Evolutionary conservation across 805 yeast species (phyloP).

Genomic region (Sporopachydermia quercuum): DNA sequence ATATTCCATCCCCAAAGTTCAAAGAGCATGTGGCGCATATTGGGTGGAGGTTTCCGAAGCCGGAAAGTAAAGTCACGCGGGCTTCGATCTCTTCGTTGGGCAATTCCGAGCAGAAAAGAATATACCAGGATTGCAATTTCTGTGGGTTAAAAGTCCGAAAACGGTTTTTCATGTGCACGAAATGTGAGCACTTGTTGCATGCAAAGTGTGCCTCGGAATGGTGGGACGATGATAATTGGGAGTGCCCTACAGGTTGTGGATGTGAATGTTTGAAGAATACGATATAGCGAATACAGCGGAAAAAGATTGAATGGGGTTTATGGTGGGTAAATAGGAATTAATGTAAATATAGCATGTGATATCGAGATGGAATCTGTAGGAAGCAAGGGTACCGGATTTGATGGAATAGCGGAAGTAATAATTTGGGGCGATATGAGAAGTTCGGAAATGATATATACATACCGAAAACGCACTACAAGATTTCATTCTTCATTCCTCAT

Average conservation of each 20-base stretch:
- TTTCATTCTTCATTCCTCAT: no score
- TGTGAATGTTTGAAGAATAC: conserved; percentile 40
- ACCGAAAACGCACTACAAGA: no score
- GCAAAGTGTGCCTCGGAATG: conserved; percentile 65
- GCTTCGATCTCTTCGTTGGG: conserved; percentile 3
- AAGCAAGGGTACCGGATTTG: no score
- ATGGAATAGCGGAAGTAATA: no score
- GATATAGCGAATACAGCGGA: conserved; percentile 2
- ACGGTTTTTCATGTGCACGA: conserved; percentile 49
- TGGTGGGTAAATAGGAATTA: background rate
- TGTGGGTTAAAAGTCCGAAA: conserved; percentile 51
- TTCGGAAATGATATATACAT: no score
- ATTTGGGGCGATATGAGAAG: no score
- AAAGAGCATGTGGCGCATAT: conserved; percentile 2
- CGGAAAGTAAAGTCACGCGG: conserved; percentile 2
- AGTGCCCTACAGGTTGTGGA: conserved; percentile 82
- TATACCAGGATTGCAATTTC: conserved; percentile 36
- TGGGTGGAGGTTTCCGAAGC: conserved; percentile 8
- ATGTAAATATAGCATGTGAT: no score
- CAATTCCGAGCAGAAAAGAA: conserved; percentile 9
- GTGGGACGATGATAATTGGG: conserved; percentile 42
- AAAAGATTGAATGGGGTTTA: background rate
- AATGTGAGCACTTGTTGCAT: conserved; percentile 71
- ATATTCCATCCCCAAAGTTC: conserved; percentile 1
- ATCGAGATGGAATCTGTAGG: no score